Percentiles rank a stretch among this genome's conserved stretches.
Conservation (phyloP, 2,329 filamentous ascomycete species). For the Aureobasidium subglaciale region DNA sequence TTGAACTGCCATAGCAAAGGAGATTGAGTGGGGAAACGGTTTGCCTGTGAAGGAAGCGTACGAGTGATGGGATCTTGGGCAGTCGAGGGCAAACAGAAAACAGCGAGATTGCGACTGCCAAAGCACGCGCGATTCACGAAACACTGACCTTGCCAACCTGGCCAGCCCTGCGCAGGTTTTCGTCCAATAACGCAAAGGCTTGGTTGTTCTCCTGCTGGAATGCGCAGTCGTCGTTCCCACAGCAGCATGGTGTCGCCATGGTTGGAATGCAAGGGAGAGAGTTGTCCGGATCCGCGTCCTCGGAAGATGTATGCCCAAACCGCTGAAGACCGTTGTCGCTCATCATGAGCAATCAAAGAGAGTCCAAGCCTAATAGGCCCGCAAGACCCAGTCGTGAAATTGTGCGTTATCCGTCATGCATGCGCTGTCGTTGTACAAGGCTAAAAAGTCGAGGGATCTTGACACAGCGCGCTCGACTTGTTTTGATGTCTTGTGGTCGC, state of each 20-base stretch:
- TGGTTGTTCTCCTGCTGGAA: constrained; percentile 74
- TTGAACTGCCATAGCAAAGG: constrained; percentile 15
- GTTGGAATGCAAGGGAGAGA: constrained; percentile 14
- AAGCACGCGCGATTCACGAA: constrained; percentile 6
- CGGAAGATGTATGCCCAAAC: constrained; percentile 2
- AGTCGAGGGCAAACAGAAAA: not conserved
- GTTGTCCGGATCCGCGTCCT: not conserved
- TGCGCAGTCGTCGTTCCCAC: constrained; percentile 70
- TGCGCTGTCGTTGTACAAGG: not conserved
- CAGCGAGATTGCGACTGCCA: not conserved
- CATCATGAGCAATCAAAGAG: constrained; percentile 14
- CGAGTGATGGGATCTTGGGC: not conserved
- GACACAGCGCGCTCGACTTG: not conserved
- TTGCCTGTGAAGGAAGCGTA: not conserved
- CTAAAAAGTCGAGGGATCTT: not conserved
- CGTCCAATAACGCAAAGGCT: constrained; percentile 73
- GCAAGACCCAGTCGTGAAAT: constrained; percentile 1
- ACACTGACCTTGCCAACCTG: constrained; percentile 81
- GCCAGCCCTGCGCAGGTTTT: constrained; percentile 79
- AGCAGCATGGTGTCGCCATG: constrained; percentile 60
- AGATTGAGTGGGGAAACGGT: constrained; percentile 14
- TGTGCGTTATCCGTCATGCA: constrained; percentile 4
- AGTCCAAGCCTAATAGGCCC: constrained; percentile 5
- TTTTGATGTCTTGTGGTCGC: constrained; percentile 2
- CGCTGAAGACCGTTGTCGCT: constrained; percentile 13